Evolutionary conservation across 2,329 filamentous ascomycete species (phyloP).

Genomic region (Penicillium thymicola): DNA sequence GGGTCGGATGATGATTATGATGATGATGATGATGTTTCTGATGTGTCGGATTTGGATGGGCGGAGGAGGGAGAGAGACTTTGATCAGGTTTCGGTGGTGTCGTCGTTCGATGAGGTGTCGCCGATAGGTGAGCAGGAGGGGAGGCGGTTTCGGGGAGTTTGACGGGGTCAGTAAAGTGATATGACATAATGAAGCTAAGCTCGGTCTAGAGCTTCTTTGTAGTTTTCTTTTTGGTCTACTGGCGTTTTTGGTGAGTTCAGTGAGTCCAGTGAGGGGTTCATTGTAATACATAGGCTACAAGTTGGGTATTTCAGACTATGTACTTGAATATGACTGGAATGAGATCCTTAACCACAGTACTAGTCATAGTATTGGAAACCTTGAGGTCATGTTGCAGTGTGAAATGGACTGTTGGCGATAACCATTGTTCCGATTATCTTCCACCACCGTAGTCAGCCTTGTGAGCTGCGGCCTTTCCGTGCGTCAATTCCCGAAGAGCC

Average conservation of each 20-base stretch:
- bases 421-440: constrained; percentile 10
- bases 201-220: not conserved
- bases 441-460: constrained; percentile 61
- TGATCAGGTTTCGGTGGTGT: constrained; percentile 34
- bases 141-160: not conserved
- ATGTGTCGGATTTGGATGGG: constrained; percentile 23
- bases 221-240: not conserved
- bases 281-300: not conserved
- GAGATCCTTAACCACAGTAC: not conserved
- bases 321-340: not conserved
- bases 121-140: not conserved
- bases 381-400: not conserved
- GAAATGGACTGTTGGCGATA: not conserved
- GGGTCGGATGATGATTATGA: not conserved
- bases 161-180: not conserved
- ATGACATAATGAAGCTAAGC: not conserved
- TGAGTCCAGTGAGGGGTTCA: not conserved
- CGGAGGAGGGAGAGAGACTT: constrained; percentile 13
- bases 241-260: not conserved
- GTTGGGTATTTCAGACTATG: not conserved
- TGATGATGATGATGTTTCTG: constrained; percentile 26
- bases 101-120: constrained; percentile 26
- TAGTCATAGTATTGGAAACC: not conserved
- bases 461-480: constrained; percentile 60
- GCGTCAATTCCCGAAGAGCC: constrained; percentile 75